These are phyloP conservation scores for Chaetothyriales sp. DNA, from an alignment of 2,329 filamentous ascomycete species.

Conservation along the genomic window DNA sequence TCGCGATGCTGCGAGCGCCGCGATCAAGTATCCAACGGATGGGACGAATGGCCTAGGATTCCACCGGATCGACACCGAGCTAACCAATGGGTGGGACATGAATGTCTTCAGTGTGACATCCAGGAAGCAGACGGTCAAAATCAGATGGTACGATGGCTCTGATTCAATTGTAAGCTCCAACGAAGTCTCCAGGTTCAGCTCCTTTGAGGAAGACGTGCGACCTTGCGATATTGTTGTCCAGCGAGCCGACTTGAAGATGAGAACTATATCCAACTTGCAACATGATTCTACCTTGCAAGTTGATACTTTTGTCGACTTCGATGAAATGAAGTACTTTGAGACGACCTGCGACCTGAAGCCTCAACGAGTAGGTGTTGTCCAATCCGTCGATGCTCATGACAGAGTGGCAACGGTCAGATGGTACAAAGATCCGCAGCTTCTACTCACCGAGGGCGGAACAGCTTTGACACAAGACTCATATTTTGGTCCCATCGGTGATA, in stretches of 20 bases:
- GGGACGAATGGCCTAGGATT: background rate
- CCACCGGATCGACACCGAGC: background rate
- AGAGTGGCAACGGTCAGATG: constrained; percentile 44
- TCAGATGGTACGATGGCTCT: constrained; percentile 47
- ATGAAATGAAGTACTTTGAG: constrained; percentile 19
- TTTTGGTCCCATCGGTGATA: constrained; percentile 30
- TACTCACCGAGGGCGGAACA: constrained; percentile 22
- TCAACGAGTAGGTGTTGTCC: constrained; percentile 42
- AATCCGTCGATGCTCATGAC: constrained; percentile 41
- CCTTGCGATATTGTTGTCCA: constrained; percentile 43
- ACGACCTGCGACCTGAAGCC: constrained; percentile 25
- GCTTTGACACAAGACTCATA: constrained; percentile 30
- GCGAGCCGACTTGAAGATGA: constrained; percentile 24
- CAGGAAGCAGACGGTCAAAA: constrained; percentile 36
- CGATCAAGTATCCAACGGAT: constrained; percentile 35
- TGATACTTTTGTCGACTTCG: constrained; percentile 7
- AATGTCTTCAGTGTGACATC: constrained; percentile 42
- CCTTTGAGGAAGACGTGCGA: constrained; percentile 41
- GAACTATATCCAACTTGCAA: constrained; percentile 2
- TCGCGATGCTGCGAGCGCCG: constrained; percentile 38
- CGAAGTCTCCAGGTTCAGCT: constrained; percentile 23
- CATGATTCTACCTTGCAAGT: constrained; percentile 3
- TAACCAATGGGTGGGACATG: constrained; percentile 38
- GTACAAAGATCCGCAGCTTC: constrained; percentile 32
- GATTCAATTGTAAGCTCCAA: constrained; percentile 35